Conservation (phyloP, 2,329 filamentous ascomycete species). For the Lanzia echinophila region DNA sequence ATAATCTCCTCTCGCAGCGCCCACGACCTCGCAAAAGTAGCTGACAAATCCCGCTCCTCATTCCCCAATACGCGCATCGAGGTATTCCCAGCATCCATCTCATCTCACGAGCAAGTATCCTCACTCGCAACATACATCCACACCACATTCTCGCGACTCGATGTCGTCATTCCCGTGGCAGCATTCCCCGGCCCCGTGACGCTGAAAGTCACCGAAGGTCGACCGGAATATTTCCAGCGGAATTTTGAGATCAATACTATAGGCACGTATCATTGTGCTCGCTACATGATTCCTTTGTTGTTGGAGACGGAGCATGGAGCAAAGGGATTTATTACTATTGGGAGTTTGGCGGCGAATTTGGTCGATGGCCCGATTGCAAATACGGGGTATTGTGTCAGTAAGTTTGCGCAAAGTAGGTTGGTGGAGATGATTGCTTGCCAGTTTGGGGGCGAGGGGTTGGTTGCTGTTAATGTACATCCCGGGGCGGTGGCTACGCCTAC, state of each 20-base stretch:
- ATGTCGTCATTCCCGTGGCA: conserved; percentile 9
- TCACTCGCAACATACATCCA: neutral
- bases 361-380: conserved; percentile 3
- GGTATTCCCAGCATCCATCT: neutral
- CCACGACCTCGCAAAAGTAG: neutral
- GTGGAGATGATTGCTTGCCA: conserved; percentile 2
- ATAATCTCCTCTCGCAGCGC: conserved; percentile 5
- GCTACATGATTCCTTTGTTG: conserved; percentile 2
- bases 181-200: conserved; percentile 10
- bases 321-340: neutral
- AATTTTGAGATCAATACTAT: conserved; percentile 8
- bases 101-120: neutral
- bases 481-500: conserved; percentile 2
- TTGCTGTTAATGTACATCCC: conserved; percentile 5
- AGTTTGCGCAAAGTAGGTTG: conserved; percentile 6
- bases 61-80: neutral
- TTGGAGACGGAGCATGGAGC: neutral
- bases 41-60: neutral
- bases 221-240: neutral
- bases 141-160: neutral
- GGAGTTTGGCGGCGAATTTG: conserved; percentile 3
- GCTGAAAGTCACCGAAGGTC: conserved; percentile 1
- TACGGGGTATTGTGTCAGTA: conserved; percentile 11
- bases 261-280: conserved; percentile 4
- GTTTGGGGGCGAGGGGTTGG: conserved; percentile 1